These are phyloP conservation scores for Pyricularia pennisetigena DNA, from an alignment of 2,329 filamentous ascomycete genomes.

Conservation along the genomic window DNA sequence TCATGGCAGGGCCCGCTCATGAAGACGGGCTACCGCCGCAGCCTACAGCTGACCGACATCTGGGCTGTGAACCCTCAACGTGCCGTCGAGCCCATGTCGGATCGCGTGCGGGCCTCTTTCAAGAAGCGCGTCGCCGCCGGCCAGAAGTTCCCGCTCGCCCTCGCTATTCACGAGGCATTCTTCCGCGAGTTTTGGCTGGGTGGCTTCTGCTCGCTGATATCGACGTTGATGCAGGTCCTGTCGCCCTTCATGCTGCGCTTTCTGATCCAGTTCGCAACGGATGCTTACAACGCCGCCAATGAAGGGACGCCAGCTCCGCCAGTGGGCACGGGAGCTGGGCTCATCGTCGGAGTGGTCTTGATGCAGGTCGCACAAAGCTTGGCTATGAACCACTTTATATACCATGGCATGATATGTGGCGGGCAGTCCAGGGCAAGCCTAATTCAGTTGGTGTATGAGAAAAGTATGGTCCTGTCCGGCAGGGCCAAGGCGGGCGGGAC, in stretches of 20 bases:
- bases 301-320: constrained; percentile 45
- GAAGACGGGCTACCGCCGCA: constrained; percentile 77
- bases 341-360: constrained; percentile 72
- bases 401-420: constrained; percentile 83
- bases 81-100: constrained; percentile 58
- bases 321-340: constrained; percentile 67
- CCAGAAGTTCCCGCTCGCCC: constrained; percentile 63
- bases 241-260: constrained; percentile 79
- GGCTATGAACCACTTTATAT: constrained; percentile 84
- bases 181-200: constrained; percentile 77
- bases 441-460: constrained; percentile 83
- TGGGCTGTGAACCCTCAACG: constrained; percentile 81
- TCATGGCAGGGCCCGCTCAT: constrained; percentile 89
- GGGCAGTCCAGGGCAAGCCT: constrained; percentile 73
- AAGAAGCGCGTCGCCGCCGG: constrained; percentile 56
- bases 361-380: constrained; percentile 83
- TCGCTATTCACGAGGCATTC: constrained; percentile 81
- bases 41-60: constrained; percentile 74
- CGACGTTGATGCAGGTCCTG: constrained; percentile 69
- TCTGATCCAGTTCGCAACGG: constrained; percentile 73
- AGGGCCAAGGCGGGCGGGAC: constrained; percentile 75
- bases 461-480: constrained; percentile 80
- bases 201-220: constrained; percentile 63
- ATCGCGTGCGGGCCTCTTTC: constrained; percentile 58
- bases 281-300: constrained; percentile 61